Percentiles rank a stretch among this genome's conserved stretches.
Evolutionary conservation across 805 yeast genomes (phyloP).

Genomic region (Nakazawaea ishiwadae): DNA sequence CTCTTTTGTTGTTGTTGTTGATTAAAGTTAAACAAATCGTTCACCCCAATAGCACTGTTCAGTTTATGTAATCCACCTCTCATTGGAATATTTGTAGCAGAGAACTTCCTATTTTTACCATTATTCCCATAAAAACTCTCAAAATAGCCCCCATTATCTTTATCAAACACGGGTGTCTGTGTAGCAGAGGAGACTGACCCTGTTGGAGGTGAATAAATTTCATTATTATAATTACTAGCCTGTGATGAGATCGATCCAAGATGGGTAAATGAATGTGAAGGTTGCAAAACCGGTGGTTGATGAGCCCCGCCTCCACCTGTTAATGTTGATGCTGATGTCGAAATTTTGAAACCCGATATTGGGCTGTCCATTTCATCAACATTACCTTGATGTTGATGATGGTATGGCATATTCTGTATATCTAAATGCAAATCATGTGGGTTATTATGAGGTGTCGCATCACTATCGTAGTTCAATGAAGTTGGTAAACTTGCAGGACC

Average conservation of each 20-base stretch:
- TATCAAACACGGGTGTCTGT: constrained; percentile 20
- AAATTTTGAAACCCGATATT: neutral
- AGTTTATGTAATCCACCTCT: constrained; percentile 7
- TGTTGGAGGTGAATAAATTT: constrained; percentile 16
- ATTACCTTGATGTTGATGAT: neutral
- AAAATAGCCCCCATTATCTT: constrained; percentile 12
- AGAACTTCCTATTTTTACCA: constrained; percentile 1
- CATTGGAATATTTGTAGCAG: constrained; percentile 2
- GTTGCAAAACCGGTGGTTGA: too few species aligned
- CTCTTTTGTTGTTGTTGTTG: constrained; percentile 8
- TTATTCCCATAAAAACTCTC: constrained; percentile 10
- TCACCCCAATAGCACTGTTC: constrained; percentile 9
- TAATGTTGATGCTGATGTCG: neutral
- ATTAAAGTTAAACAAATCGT: constrained; percentile 7
- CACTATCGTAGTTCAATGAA: neutral
- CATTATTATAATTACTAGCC: constrained; percentile 5
- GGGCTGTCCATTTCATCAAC: constrained; percentile 8
- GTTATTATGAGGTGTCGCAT: too few species aligned
- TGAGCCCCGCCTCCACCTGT: too few species aligned
- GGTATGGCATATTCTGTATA: constrained; percentile 1
- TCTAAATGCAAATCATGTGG: constrained; percentile 3
- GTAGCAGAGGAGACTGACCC: constrained; percentile 20
- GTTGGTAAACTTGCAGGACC: constrained; percentile 13
- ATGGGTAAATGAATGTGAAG: constrained; percentile 8
- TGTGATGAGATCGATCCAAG: constrained; percentile 10